These are phyloP conservation scores for Bipolaris sorokiniana DNA, from an alignment of 2,329 filamentous ascomycete species.

Conservation along the genomic window DNA sequence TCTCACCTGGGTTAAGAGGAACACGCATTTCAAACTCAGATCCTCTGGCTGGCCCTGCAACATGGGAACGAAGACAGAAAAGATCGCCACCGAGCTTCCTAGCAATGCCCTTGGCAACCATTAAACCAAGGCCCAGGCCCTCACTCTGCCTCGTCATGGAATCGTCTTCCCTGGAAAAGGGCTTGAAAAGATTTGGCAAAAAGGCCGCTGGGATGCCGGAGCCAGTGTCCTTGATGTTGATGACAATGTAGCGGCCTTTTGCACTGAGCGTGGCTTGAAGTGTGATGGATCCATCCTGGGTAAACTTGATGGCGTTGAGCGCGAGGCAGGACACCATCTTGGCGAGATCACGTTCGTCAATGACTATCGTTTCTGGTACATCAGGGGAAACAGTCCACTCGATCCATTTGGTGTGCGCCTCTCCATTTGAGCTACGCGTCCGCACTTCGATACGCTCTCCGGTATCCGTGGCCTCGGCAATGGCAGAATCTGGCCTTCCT, in stretches of 20 bases:
- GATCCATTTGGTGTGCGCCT: constrained; percentile 54
- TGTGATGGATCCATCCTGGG: constrained; percentile 66
- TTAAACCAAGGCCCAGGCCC: constrained; percentile 70
- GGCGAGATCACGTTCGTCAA: constrained; percentile 68
- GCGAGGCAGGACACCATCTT: constrained; percentile 69
- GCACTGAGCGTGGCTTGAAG: constrained; percentile 61
- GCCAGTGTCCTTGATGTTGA: constrained; percentile 70
- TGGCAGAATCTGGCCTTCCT: constrained; percentile 59
- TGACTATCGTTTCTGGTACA: constrained; percentile 61
- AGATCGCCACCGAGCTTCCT: constrained; percentile 73
- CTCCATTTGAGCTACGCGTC: constrained; percentile 53
- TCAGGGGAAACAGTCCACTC: constrained; percentile 58
- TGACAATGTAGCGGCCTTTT: constrained; percentile 61
- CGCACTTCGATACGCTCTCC: constrained; percentile 59
- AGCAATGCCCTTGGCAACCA: constrained; percentile 75
- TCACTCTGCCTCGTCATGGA: constrained; percentile 71
- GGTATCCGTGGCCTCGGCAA: constrained; percentile 53
- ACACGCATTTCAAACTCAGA: constrained; percentile 73
- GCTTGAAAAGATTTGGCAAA: constrained; percentile 70
- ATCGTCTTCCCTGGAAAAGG: constrained; percentile 72
- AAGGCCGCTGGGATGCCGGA: constrained; percentile 72
- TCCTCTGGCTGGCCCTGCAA: constrained; percentile 64
- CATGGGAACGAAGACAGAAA: constrained; percentile 67
- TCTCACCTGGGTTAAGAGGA: constrained; percentile 62
- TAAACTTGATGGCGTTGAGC: constrained; percentile 74